Evolutionary conservation across 1,284 basidiomycete genomes (phyloP), one percentile per base, ranked within the genome.

Genomic region (Afroboletus lepidellus): DNA sequence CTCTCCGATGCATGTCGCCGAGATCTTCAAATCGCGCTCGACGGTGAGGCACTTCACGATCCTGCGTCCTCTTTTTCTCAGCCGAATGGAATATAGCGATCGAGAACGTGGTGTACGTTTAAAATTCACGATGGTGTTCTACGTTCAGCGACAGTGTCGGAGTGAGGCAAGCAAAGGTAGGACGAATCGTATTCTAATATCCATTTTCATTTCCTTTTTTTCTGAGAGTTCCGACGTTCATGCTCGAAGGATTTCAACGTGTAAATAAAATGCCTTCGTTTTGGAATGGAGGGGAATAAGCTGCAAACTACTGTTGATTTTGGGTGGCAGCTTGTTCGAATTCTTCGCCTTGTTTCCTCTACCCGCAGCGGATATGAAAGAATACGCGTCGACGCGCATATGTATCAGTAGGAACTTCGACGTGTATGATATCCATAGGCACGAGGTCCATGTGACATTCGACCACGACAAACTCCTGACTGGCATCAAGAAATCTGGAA

Each of bases 11-110:
- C 69, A 74, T 46, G 56, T 68, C 6, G 70, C 69, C n/a, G 70
- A 76, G 50, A 61, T 78, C 5, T 66, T 75, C 42, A 65, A 73
- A 50, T 83, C 81, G 16, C 76, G 72, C 48, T 64, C 65, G 8
- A 74, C 73, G 48, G 82, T 84, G 53, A 51, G 76, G 58, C n/a
- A n/a, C n/a, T 42, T 42, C 48, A 51, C 15, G 4, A 34, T 37
- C 39, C 34, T 43, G 30, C 11, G 4, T 44, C 21, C 5, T 21
- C 15, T 12, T 25, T 32, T 20, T 16, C 25, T 45, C 24, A 44
- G 46, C 46, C 50, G 25, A 29, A 20, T 32, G 29, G 0, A 36
- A 23, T 11, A n/a, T 47, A 81, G 79, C 60, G 56, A 5, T 73
- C 76, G 3, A 69, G 63, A 43, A 66, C 65, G 5, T 70, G 69